Evolutionary conservation across 2,329 filamentous ascomycete species (phyloP), one percentile per base, ranked within the genome.

Genomic region (Dactylellina leptospora): DNA sequence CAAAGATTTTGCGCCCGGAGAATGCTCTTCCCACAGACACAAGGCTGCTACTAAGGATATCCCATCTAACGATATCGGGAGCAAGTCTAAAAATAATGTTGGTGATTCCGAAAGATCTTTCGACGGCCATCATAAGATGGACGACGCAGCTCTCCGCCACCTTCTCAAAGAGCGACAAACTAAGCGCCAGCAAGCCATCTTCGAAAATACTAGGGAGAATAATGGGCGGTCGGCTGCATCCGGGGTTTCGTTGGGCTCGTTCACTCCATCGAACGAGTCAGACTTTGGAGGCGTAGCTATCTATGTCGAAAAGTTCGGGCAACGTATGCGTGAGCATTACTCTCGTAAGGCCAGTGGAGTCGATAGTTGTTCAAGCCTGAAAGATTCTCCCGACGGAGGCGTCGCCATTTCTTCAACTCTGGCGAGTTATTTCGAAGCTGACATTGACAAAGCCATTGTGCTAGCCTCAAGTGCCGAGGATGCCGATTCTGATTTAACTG

Each of bases 371-470:
- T n/a, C n/a, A n/a, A 27, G 33, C 13, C 9, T 13, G 16, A 22
- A 16, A 20, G 5, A 30, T 36, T 33, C 10, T 6, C 36, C 40
- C 1, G 38, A 58, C 22, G 54, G 54, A 11, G 54, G 54, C 5
- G 36, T 54, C 4, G 47, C 16, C 47, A 16, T 51, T 22, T 10
- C 47, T 50, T 27, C 45, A 10, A 27, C 16, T 42, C 18, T 33
- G 13, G 9, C 38, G 9, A 23, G 16, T 23, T 47, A 54, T 36
- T 63, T 53, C 36, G 10, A 47, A 3, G 36, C 33, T 6, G 59
- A 63, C 18, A 63, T 63, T 10, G 48, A 63, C 27, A 54, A 45
- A 16, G 59, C 59, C 6, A 63, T 63, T 10, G 36, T 45, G 18
- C 16, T 44, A 13, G 48, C 48, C 3, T 54, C 47, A 11, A 18